phyloP scores from a whole-genome alignment of 805 yeast genomes.

The Candida krabiensis region DNA sequence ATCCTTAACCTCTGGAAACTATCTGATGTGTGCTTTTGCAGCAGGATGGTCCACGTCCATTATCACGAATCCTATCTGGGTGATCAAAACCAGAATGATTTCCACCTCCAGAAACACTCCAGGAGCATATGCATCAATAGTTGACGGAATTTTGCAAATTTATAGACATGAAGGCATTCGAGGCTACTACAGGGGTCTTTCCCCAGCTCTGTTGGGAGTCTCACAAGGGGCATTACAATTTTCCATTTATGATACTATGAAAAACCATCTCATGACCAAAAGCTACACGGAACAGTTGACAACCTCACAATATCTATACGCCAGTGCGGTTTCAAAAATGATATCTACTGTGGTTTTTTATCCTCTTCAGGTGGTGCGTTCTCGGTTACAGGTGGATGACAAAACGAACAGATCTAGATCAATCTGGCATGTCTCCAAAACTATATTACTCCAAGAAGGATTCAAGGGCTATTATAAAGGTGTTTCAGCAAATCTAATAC shows the following conservation, averaged over 20 bases:
- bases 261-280: slow-evolving; percentile 35
- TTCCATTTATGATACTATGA: slow-evolving; percentile 78
- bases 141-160: slow-evolving; percentile 54
- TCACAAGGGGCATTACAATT: slow-evolving; percentile 89
- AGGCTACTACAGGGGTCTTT: slow-evolving; percentile 82
- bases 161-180: slow-evolving; percentile 53
- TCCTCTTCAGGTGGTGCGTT: slow-evolving; percentile 79
- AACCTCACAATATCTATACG: slow-evolving; percentile 57
- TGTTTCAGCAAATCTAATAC: slow-evolving; percentile 65
- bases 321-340: slow-evolving; percentile 70
- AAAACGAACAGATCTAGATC: slow-evolving; percentile 19
- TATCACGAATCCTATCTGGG: slow-evolving; percentile 94
- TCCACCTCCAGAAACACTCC: slow-evolving; percentile 46
- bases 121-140: slow-evolving; percentile 57
- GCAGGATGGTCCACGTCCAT: slow-evolving; percentile 80
- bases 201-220: slow-evolving; percentile 76
- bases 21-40: slow-evolving; percentile 53
- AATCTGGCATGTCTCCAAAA: slow-evolving; percentile 34
- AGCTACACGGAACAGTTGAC: slow-evolving; percentile 32
- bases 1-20: slow-evolving; percentile 42
- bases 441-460: slow-evolving; percentile 53
- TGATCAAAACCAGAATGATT: slow-evolving; percentile 83
- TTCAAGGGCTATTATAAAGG: slow-evolving; percentile 80
- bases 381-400: slow-evolving; percentile 65
- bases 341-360: slow-evolving; percentile 67